Evolutionary conservation across 208 protist genomes (phyloP), one percentile per base, ranked within the genome.

Genomic region (Endotrypanum monterogeii): DNA sequence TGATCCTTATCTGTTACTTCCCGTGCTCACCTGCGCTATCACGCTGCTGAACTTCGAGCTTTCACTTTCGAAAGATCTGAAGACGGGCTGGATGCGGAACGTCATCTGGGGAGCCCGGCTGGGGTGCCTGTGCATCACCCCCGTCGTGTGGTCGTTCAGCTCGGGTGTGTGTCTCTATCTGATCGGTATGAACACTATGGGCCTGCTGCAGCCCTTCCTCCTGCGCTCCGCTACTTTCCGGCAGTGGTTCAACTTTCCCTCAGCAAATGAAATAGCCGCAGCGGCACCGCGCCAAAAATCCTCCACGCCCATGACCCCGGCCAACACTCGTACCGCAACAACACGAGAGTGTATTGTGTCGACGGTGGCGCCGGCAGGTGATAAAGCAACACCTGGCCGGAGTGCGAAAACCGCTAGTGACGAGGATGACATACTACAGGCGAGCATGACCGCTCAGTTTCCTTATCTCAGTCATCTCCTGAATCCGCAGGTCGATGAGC

Each of bases 1-100:
- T 18, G 93, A 97, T 67, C 93, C 93, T 0, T 83, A 88, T 71
- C 76, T 86, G 37, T 30, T 95, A 32, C 84, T 97, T 2, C 93
- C 93, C 20, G 37, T 84, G 9, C 44, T 76, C 18, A 92, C 84
- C 71, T 94, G 89, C 73, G 83, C 25, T 16, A 73, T 94, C 20
- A 91, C 89, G 48, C 77, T 97, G 35, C 62, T 90, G 28, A 97
- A 97, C 82, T 95, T 95, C 80, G 93, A 97, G 80, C 74, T 97
- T 3, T 92, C 93, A 30, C 60, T 97, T 39, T 77, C 70, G 30
- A 87, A 87, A 58, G 87, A 92, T 41, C 70, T 92, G 50, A 92
- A 91, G 69, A 88, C 44, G 23, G 89, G 86, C 30, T 94, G 88
- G 89, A 94, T 91, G 88, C 73, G 63, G 30, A 94, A 92, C 77